phyloP scores from a whole-genome alignment of 306 rosid genomes.

The Carpinus viminea region DNA sequence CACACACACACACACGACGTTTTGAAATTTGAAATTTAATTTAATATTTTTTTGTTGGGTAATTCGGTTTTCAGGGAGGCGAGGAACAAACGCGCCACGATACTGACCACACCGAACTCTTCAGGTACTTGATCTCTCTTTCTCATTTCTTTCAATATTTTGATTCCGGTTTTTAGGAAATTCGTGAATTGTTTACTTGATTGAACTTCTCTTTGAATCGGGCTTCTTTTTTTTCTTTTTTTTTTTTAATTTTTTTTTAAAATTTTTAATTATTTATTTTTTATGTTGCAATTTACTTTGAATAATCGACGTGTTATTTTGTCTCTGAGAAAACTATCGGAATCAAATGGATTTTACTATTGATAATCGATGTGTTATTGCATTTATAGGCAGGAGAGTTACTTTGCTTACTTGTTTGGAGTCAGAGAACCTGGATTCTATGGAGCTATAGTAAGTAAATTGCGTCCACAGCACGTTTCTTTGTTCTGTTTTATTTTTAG shows the following conservation, averaged over 20 bases:
- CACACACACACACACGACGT: background rate
- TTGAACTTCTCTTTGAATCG: background rate
- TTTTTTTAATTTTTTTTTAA: too few relatives aligned
- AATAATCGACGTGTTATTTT: background rate
- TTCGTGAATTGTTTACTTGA: background rate
- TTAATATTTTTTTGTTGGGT: background rate
- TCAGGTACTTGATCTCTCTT: constrained; percentile 50
- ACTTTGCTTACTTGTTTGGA: constrained; percentile 88
- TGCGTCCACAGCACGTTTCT: background rate
- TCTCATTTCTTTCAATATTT: background rate
- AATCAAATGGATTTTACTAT: constrained; percentile 2
- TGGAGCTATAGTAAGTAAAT: constrained; percentile 78
- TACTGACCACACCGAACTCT: constrained; percentile 83
- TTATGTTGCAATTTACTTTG: background rate
- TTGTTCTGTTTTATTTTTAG: background rate
- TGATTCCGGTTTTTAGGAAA: too few relatives aligned
- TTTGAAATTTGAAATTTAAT: background rate
- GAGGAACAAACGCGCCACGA: constrained; percentile 82
- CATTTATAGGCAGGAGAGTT: constrained; percentile 76
- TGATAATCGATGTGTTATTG: constrained; percentile 10
- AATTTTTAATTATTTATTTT: too few relatives aligned
- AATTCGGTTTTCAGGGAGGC: constrained; percentile 56
- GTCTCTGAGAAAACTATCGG: background rate
- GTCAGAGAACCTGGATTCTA: constrained; percentile 82
- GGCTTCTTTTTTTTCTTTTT: too few relatives aligned